A percentile compares a stretch with the other conserved stretches of the same genome.
These are phyloP conservation scores for Triadica sebifera DNA, from an alignment of 345 rosid genomes.

Conservation along the genomic window DNA sequence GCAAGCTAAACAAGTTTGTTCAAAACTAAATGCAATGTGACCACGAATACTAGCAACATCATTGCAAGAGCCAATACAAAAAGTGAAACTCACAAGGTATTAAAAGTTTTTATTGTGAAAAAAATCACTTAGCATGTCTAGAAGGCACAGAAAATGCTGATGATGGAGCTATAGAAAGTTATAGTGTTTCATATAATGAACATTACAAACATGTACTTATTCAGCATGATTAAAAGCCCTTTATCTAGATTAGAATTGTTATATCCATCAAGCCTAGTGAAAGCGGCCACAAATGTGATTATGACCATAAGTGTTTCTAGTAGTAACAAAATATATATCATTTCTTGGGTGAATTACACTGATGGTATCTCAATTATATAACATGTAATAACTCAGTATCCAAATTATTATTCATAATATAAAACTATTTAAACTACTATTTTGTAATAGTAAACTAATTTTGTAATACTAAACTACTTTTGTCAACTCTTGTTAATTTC, in stretches of 20 bases:
- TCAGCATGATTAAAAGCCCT: neutral
- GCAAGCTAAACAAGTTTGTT: neutral
- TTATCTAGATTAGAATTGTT: neutral
- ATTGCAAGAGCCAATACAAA: neutral
- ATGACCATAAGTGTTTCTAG: neutral
- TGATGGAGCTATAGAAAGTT: neutral
- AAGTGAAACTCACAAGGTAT: neutral
- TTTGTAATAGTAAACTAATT: too few relatives aligned
- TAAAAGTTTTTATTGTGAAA: neutral
- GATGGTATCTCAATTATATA: too few relatives aligned
- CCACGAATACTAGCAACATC: neutral
- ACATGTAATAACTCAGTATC: too few relatives aligned
- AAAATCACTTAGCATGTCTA: neutral
- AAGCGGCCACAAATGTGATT: neutral
- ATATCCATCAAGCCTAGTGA: neutral
- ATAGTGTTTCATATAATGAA: neutral
- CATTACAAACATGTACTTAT: neutral
- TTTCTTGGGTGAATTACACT: too few relatives aligned
- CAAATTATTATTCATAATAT: too few relatives aligned
- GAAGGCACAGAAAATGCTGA: neutral
- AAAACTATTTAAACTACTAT: too few relatives aligned
- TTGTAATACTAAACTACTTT: too few relatives aligned
- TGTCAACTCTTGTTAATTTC: too few relatives aligned
- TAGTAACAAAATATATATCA: neutral
- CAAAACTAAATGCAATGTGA: neutral